A percentile compares a stretch with the other conserved stretches of the same genome.
phyloP scores from a whole-genome alignment of 257 asterid genomes.

The Solanum ossicruentum region DNA sequence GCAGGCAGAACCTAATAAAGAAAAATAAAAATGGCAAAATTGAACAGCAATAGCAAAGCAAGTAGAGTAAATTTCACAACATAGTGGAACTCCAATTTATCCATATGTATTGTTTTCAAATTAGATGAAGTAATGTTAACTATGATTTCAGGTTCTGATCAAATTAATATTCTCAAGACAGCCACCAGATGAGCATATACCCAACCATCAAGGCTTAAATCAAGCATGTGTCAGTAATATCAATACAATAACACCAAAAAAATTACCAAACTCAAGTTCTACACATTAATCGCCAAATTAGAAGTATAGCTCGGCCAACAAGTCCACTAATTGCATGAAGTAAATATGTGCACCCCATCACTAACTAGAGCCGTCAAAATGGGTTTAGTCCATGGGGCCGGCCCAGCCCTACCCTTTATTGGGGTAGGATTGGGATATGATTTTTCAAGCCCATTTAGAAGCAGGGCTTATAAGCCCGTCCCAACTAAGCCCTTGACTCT shows the following conservation, averaged over 20 bases:
- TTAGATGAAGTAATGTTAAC: not conserved
- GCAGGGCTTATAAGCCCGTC: no score
- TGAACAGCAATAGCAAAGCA: not conserved
- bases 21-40: not conserved
- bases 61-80: not conserved
- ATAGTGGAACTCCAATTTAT: not conserved
- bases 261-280: not conserved
- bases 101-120: not conserved
- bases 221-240: not conserved
- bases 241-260: not conserved
- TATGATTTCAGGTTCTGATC: not conserved
- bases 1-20: slow-evolving; percentile 30
- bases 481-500: no score
- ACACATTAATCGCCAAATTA: not conserved
- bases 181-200: not conserved
- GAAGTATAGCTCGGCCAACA: not conserved
- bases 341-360: not conserved
- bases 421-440: no score
- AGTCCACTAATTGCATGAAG: not conserved
- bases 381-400: no score
- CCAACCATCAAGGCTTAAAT: not conserved
- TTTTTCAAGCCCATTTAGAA: no score
- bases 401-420: no score
- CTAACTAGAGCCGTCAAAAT: no score
- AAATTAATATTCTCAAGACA: not conserved